Conservation (phyloP, 2,329 filamentous ascomycete species). For the Talaromyces pinophilus region DNA sequence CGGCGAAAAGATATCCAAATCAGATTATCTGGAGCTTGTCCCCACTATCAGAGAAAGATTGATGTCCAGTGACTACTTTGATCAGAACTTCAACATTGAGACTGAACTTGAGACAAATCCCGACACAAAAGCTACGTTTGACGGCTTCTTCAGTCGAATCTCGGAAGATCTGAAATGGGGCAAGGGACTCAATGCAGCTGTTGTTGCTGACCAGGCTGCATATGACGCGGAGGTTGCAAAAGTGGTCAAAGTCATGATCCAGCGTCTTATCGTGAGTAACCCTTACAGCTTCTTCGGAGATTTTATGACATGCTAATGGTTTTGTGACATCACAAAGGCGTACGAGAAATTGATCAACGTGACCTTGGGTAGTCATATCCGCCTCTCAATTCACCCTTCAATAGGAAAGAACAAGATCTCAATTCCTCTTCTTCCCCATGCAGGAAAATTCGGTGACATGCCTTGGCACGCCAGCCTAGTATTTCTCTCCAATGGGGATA, state of each 20-base stretch:
- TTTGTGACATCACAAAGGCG: constrained; percentile 39
- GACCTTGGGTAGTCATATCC: constrained; percentile 50
- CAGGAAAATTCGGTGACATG: constrained; percentile 48
- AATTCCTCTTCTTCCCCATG: constrained; percentile 51
- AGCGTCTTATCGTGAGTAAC: constrained; percentile 14
- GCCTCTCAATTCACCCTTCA: constrained; percentile 58
- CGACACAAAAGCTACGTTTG: constrained; percentile 56
- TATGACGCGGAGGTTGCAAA: constrained; percentile 12
- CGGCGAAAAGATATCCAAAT: constrained; percentile 3
- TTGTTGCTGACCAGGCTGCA: constrained; percentile 45
- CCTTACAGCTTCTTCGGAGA: background rate
- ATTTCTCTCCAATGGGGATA: constrained; percentile 6
- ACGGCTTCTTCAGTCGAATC: constrained; percentile 58
- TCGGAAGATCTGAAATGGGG: constrained; percentile 21
- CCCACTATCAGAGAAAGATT: constrained; percentile 5
- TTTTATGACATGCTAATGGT: background rate
- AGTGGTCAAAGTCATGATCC: constrained; percentile 45
- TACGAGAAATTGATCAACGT: constrained; percentile 55
- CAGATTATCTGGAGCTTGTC: constrained; percentile 11
- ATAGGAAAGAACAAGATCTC: constrained; percentile 54
- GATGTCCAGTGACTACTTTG: constrained; percentile 15
- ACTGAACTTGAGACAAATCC: constrained; percentile 49
- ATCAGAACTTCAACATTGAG: constrained; percentile 46
- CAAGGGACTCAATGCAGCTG: constrained; percentile 6
- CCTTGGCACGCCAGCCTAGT: constrained; percentile 54